These are phyloP conservation scores for Colletotrichum abscissum DNA, from an alignment of 2,329 filamentous ascomycete genomes.

Conservation along the genomic window DNA sequence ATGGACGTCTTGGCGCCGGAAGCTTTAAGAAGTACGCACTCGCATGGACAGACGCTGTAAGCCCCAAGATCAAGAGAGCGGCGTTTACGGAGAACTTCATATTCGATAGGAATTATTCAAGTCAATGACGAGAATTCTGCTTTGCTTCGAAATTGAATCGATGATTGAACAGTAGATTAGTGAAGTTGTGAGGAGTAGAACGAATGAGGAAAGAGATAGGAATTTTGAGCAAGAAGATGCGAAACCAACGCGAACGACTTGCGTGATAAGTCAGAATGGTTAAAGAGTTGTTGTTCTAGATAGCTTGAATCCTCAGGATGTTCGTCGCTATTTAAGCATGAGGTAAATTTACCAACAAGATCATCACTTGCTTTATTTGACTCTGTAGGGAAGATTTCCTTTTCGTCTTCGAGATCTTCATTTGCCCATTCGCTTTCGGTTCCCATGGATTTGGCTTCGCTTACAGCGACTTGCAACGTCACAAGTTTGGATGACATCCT, in stretches of 20 bases:
- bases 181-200: too few species aligned
- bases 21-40: background rate
- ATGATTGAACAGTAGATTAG: too few species aligned
- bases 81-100: background rate
- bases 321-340: too few species aligned
- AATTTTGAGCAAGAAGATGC: background rate
- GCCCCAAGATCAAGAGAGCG: background rate
- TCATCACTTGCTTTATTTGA: too few species aligned
- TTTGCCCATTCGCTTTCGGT: background rate
- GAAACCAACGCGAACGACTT: too few species aligned
- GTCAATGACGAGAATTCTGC: background rate
- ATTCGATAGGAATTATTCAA: background rate
- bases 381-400: too few species aligned
- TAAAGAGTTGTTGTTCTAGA: too few species aligned
- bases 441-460: background rate
- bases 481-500: background rate
- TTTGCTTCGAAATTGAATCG: too few species aligned
- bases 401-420: background rate
- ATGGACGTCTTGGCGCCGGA: fast-evolving
- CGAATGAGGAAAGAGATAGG: too few species aligned
- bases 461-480: background rate
- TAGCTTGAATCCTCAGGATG: too few species aligned
- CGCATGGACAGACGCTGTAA: background rate
- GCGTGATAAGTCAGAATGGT: too few species aligned
- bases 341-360: too few species aligned